Evolutionary conservation across 805 yeast genomes (phyloP), one percentile per base, ranked within the genome.

Genomic region (Wickerhamiella slavikovae): DNA sequence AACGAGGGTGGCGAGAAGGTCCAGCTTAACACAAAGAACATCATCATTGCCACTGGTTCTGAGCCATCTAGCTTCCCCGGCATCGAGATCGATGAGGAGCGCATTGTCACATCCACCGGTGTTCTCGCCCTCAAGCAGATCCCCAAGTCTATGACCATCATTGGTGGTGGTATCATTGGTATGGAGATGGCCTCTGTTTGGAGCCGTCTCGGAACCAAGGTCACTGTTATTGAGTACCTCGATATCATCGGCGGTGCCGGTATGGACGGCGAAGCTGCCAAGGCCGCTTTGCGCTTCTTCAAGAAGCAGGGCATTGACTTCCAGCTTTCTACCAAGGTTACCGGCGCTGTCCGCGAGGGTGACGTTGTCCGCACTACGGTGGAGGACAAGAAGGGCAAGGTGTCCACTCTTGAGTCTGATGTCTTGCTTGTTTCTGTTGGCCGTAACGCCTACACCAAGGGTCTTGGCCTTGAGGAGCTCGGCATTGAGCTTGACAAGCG

Each of bases 121-220:
- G 77, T 79, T 35, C 60, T 89, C 34, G 55, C 75, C 15, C 65
- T 89, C 45, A 66, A 68, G 54, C 93, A 83, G 62, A 65, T 89
- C 35, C 99, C 99, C 51, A 82, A 89, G 66, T 71, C 65, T 53
- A 48, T 89, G 50, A 75, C 85, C 42, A 71, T 89, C 58, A 85
- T 89, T 47, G 99, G 99, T 54, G 99, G 94, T 60, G 98, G 99
- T 66, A 85, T 89, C 61, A 89, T 89, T 53, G 99, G 99, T 50
- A 69, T 89, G 44, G 99, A 89, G 64, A 89, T 89, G 94, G 98
- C 93, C 39, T 83, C 96, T 16, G 99, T 89, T 28, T 89, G 91
- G 74, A 61, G 83, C 35, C 71, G 98, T 59, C 62, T 89, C 47
- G 99, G 99, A 26, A 62, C 93, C 25, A 82, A 89, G 61, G 98